phyloP scores from a whole-genome alignment of 1,284 basidiomycete genomes.

The Marasmius tenuissimus region DNA sequence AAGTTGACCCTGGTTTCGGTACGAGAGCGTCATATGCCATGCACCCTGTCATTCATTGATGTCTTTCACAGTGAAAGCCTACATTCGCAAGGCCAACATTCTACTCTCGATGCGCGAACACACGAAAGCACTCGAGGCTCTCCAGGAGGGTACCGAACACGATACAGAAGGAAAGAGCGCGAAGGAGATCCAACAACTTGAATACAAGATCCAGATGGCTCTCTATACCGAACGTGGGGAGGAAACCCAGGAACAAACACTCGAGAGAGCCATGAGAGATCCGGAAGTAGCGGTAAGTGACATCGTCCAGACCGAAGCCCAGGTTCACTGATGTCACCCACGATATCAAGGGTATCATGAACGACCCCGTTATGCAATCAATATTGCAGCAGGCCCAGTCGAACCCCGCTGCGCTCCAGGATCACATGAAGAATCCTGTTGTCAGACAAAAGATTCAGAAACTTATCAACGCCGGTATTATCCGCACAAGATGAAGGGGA shows the following conservation, averaged over 20 bases:
- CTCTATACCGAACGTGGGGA: constrained; percentile 79
- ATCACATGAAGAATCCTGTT: constrained; percentile 95
- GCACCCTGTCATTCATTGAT: not conserved
- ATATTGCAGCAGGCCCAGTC: constrained; percentile 94
- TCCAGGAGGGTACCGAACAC: constrained; percentile 72
- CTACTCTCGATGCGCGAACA: constrained; percentile 91
- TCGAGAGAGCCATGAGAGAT: constrained; percentile 94
- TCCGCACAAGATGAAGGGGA: constrained; percentile 62
- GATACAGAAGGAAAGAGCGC: constrained; percentile 81
- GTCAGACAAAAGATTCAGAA: constrained; percentile 89
- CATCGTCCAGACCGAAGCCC: constrained; percentile 1
- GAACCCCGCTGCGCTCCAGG: constrained; percentile 88
- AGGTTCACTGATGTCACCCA: constrained; percentile 3
- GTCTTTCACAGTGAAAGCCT: constrained; percentile 75
- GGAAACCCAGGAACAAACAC: constrained; percentile 92
- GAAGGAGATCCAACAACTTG: constrained; percentile 78
- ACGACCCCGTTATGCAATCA: constrained; percentile 87
- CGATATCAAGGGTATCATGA: constrained; percentile 69
- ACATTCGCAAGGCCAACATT: constrained; percentile 92
- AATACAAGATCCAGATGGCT: constrained; percentile 81
- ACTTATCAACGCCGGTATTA: constrained; percentile 92
- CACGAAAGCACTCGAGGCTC: constrained; percentile 81
- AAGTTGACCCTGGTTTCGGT: constrained; percentile 86
- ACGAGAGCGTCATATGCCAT: no score
- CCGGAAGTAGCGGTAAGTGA: constrained; percentile 86